Evolutionary conservation across 495 filamentous ascomycete species (phyloP).

Genomic region (Cladorrhinum samala): DNA sequence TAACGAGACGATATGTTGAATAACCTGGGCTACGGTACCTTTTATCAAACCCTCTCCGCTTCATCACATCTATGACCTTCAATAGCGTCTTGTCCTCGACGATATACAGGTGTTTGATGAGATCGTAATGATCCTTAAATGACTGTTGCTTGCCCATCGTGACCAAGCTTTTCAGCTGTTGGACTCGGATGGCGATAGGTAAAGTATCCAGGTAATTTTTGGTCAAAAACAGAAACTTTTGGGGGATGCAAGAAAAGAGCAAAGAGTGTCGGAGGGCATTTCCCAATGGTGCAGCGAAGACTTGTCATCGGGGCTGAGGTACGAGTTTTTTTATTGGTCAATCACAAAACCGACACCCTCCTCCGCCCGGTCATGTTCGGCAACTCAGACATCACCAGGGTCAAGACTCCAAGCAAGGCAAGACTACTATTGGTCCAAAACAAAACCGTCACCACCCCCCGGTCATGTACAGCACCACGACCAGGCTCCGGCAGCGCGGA

Average conservation of each 20-base stretch:
- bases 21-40: not conserved
- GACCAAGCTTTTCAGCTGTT: not conserved
- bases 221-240: too few relatives aligned
- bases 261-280: too few relatives aligned
- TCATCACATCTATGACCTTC: not conserved
- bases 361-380: too few relatives aligned
- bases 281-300: too few relatives aligned
- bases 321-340: not conserved
- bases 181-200: too few relatives aligned
- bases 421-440: not conserved
- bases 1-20: not conserved
- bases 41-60: not conserved
- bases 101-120: not conserved
- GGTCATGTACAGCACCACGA: not conserved
- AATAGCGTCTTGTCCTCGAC: not conserved
- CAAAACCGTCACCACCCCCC: not conserved
- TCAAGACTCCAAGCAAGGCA: not conserved
- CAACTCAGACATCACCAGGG: too few relatives aligned
- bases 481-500: too few relatives aligned
- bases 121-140: not conserved
- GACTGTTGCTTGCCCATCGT: not conserved
- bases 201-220: too few relatives aligned
- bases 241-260: not conserved
- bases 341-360: not conserved
- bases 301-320: not conserved